Evolutionary conservation across 164 flowering plant genomes (phyloP).

Genomic region (Magnolia changhungtana): DNA sequence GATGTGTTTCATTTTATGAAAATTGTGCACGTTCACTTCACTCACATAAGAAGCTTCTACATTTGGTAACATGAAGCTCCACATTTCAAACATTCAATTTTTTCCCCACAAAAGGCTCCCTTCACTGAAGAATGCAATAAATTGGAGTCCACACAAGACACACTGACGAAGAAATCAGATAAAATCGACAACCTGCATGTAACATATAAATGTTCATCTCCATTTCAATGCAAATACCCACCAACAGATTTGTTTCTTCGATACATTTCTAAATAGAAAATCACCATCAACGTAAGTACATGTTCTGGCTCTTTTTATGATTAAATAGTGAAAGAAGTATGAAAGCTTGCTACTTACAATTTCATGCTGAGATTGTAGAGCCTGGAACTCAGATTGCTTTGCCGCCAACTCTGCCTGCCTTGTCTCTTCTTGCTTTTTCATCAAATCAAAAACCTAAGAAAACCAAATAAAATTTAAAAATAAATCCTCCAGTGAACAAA

Average conservation of each 20-base stretch:
- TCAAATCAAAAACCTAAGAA: constrained; percentile 60
- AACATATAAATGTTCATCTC: neutral
- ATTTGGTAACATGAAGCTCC: neutral
- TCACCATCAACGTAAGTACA: neutral
- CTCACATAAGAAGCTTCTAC: neutral
- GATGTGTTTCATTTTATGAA: too few relatives aligned
- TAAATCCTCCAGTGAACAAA: neutral
- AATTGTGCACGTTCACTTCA: neutral
- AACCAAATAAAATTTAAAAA: neutral
- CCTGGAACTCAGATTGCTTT: constrained; percentile 62
- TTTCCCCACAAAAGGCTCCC: neutral
- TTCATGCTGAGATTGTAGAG: constrained; percentile 66
- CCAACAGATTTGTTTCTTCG: neutral
- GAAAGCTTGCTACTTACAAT: constrained; percentile 38
- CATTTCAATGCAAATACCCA: neutral
- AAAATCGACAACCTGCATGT: neutral
- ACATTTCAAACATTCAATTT: neutral
- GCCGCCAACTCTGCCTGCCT: constrained; percentile 47
- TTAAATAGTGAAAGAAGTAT: neutral
- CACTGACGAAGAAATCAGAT: neutral
- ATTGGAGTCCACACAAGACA: too few relatives aligned
- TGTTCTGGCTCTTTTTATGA: neutral
- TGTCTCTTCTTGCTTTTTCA: constrained; percentile 83
- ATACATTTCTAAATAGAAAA: neutral
- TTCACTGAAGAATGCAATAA: too few relatives aligned